Conservation (phyloP, 805 yeast species). For the Saccharomycopsis fibuligera region DNA sequence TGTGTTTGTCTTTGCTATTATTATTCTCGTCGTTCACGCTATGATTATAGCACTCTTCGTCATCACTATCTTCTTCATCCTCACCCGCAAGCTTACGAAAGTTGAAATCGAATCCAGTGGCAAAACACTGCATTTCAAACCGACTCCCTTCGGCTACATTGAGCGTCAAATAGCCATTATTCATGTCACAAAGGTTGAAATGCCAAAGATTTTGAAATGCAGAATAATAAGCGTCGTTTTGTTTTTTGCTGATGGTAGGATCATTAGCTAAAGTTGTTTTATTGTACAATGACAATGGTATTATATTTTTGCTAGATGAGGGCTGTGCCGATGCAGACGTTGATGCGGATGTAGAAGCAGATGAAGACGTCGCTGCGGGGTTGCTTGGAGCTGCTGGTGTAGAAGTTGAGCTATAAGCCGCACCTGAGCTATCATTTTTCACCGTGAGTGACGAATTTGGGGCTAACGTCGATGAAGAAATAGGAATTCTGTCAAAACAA, state of each 20-base stretch:
- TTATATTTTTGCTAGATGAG: constrained; percentile 30
- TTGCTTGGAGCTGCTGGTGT: background rate
- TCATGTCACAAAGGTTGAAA: constrained; percentile 60
- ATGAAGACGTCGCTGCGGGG: background rate
- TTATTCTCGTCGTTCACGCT: background rate
- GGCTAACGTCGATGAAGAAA: constrained; percentile 31
- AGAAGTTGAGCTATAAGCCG: constrained; percentile 22
- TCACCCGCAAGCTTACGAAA: constrained; percentile 32
- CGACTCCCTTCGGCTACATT: constrained; percentile 39
- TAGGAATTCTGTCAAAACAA: constrained; percentile 58
- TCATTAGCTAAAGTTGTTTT: constrained; percentile 33
- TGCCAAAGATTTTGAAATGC: constrained; percentile 76
- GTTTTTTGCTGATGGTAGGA: constrained; percentile 37
- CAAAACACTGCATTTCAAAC: constrained; percentile 45
- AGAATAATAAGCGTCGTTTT: constrained; percentile 55
- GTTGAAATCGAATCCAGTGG: constrained; percentile 60
- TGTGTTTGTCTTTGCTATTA: background rate
- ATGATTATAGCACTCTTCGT: background rate
- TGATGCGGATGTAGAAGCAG: constrained; percentile 5
- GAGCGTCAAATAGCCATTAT: constrained; percentile 43
- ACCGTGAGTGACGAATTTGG: constrained; percentile 22
- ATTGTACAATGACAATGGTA: constrained; percentile 36
- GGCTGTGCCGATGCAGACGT: no score
- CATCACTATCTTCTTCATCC: background rate
- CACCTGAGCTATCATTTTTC: constrained; percentile 29